Conservation (phyloP, 225 moss, liverwort and hornwort species). For the Pseudoscleropodium purum region DNA sequence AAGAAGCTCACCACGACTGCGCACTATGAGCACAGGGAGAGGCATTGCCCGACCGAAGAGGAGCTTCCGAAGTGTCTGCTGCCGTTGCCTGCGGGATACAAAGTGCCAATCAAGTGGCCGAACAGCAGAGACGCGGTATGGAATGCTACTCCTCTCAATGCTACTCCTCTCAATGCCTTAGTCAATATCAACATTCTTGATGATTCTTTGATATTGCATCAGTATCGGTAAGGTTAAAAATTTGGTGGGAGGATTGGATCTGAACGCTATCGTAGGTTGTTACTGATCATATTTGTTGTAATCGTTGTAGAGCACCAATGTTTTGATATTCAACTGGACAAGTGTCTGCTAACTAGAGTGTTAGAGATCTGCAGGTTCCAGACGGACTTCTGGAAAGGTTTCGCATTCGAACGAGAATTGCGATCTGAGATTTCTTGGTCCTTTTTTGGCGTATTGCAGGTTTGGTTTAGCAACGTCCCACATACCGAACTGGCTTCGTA, state of each 20-base stretch:
- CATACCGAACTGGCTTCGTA: conserved; percentile 29
- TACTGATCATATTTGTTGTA: not conserved
- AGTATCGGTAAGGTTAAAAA: not conserved
- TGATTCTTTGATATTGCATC: not conserved
- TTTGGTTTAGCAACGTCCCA: conserved; percentile 39
- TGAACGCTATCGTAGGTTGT: too few species aligned
- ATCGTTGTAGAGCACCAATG: not conserved
- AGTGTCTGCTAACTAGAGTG: not conserved
- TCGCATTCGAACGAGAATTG: not conserved
- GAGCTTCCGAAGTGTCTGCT: conserved; percentile 60
- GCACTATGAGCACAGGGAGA: conserved; percentile 70
- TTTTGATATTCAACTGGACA: not conserved
- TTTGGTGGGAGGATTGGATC: not conserved
- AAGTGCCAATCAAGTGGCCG: conserved; percentile 60
- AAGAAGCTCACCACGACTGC: conserved; percentile 21
- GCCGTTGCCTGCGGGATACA: conserved; percentile 67
- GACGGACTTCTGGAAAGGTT: not conserved
- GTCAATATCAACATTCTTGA: not conserved
- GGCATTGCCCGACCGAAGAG: conserved; percentile 63
- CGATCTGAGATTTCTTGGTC: not conserved
- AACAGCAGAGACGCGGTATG: conserved; percentile 41
- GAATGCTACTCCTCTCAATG: not conserved
- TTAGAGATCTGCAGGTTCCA: not conserved
- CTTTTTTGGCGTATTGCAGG: conserved; percentile 5
- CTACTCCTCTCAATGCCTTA: not conserved